Conservation (phyloP, 1,284 basidiomycete species). For the Athelia sp. region DNA sequence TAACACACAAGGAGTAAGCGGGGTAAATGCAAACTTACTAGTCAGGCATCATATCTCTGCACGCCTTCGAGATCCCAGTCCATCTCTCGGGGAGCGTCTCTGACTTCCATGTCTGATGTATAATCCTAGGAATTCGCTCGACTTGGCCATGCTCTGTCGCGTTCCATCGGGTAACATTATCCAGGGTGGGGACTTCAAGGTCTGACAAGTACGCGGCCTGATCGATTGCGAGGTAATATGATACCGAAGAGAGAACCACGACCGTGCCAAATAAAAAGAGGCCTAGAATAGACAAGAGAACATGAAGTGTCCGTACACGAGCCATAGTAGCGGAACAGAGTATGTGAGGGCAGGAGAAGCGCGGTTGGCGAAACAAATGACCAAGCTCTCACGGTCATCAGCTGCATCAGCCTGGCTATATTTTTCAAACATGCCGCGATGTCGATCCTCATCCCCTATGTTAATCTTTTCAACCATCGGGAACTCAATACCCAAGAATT, state of each 20-base stretch:
- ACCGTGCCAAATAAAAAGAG: constrained; percentile 89
- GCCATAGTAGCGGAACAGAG: constrained; percentile 37
- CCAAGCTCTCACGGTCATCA: too few species aligned
- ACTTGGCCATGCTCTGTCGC: constrained; percentile 52
- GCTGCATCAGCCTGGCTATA: too few species aligned
- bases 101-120: constrained; percentile 99
- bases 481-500: too few species aligned
- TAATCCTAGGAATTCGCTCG: constrained; percentile 85
- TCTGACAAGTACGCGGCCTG: constrained; percentile 75
- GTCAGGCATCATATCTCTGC: constrained; percentile 88
- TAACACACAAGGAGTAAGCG: constrained; percentile 12
- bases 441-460: too few species aligned
- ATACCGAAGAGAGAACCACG: constrained; percentile 86
- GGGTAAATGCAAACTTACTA: constrained; percentile 65
- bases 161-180: constrained; percentile 51
- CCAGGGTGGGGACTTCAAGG: constrained; percentile 63
- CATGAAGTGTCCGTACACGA: constrained; percentile 59
- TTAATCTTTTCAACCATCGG: too few species aligned
- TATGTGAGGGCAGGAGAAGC: constrained; percentile 6
- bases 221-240: constrained; percentile 87
- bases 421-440: too few species aligned
- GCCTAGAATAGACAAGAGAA: constrained; percentile 73
- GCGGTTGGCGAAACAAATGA: neutral
- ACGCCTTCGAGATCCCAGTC: constrained; percentile 75
- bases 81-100: constrained; percentile 83